Conservation (phyloP, 345 rosid species). For the Erucastrum elatum region DNA sequence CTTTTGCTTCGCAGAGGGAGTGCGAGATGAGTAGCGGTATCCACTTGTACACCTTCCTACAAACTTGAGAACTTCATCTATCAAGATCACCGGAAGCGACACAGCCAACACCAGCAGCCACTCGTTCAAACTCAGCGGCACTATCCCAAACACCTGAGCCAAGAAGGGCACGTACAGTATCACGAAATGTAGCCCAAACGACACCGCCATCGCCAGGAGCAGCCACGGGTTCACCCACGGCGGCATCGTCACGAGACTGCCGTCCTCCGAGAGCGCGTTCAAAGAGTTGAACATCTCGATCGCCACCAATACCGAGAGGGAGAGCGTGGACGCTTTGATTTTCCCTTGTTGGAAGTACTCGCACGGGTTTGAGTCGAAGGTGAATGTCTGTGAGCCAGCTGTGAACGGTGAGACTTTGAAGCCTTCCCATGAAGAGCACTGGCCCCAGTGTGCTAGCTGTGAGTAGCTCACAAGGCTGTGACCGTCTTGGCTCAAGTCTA, state of each 20-base stretch:
- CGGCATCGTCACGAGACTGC: slow-evolving; percentile 81
- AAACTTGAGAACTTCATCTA: slow-evolving; percentile 55
- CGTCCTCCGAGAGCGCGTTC: slow-evolving; percentile 85
- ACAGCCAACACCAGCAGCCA: slow-evolving; percentile 47
- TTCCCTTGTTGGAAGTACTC: slow-evolving; percentile 82
- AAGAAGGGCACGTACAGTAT: slow-evolving; percentile 31
- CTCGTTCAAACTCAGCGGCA: slow-evolving; percentile 49
- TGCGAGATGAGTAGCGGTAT: slow-evolving; percentile 21
- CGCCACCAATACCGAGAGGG: slow-evolving; percentile 87
- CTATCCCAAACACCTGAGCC: neutral
- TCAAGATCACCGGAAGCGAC: slow-evolving; percentile 32
- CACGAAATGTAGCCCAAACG: slow-evolving; percentile 81
- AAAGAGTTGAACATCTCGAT: slow-evolving; percentile 98
- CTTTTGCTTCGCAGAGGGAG: slow-evolving; percentile 49
- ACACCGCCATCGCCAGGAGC: slow-evolving; percentile 80
- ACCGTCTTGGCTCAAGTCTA: slow-evolving; percentile 89
- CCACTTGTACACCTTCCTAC: slow-evolving; percentile 34
- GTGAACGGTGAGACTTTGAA: slow-evolving; percentile 71
- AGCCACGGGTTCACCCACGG: slow-evolving; percentile 85
- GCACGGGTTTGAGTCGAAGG: slow-evolving; percentile 67
- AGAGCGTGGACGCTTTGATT: slow-evolving; percentile 86
- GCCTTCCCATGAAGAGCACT: slow-evolving; percentile 69
- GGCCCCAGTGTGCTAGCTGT: slow-evolving; percentile 83
- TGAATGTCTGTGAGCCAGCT: slow-evolving; percentile 64
- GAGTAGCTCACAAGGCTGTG: slow-evolving; percentile 81